Base-by-base conservation (phyloP, 352 stramenopile genomes). In the Globisporangium spiculum region DNA sequence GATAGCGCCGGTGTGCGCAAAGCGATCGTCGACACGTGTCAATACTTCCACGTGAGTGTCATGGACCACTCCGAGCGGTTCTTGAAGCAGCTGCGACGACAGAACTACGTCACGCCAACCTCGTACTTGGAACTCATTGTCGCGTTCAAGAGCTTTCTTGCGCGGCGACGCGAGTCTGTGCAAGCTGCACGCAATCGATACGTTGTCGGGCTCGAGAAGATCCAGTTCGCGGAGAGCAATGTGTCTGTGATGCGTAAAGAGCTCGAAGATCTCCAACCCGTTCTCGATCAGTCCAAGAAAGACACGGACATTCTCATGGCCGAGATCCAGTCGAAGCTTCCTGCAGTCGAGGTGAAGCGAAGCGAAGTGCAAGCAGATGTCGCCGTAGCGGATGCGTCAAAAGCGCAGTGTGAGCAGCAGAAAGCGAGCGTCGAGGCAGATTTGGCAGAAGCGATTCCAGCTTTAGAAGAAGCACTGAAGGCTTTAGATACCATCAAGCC, bases 101-200 rank as follows among this genome's bases (percentile, higher is more conserved):
- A 97, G 61, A 98, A 98, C 67, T 99, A 98, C 66, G 94, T 99
- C 26, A 99, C 96, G 5, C 96, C 96, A 12, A 99, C 96, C 9
- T 97, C 84, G 38, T 98, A 98, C 70, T 68, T 98, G 8, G 96
- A 98, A 72, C 81, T 98, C 18, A 98, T 98, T 46, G 75, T 97
- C 16, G 91, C 93, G 0, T 98, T 98, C 75, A 98, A 98, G 75
- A 89, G 80, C 16, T 94, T 94, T 44, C 81, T 98, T 0, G 80
- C 81, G 1, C 67, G 88, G 5, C 92, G 93, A 26, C 85, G 95
- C 18, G 84, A 94, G 14, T 83, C 93, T 10, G 91, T 98, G 12
- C 82, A 91, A 63, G 63, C 73, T 16, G 94, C 95, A 46, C 78
- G 89, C 9, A 90, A 86, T 26, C 80, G 96, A 18, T 98, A 98